Conservation (phyloP, 192 early-diverging fungal species). For the Coemansia sp. region DNA sequence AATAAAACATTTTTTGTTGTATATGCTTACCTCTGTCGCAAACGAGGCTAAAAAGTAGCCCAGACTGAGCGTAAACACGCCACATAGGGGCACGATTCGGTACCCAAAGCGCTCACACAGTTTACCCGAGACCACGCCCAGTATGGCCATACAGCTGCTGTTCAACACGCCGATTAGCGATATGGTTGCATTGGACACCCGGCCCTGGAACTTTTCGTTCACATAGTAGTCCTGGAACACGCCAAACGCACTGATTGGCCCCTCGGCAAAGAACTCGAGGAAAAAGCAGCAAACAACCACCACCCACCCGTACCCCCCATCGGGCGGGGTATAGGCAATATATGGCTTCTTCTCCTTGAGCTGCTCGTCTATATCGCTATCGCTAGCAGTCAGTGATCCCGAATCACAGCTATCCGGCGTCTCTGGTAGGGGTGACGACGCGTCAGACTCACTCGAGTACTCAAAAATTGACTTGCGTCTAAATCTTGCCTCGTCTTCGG, state of each 20-base stretch:
- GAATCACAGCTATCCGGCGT: slow-evolving; percentile 10
- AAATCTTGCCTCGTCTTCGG: not conserved
- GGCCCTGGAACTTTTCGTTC: slow-evolving; percentile 44
- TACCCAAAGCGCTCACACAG: slow-evolving; percentile 49
- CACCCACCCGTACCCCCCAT: slow-evolving; percentile 54
- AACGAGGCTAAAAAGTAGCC: slow-evolving; percentile 53
- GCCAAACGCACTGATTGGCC: slow-evolving; percentile 52
- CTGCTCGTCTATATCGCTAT: not conserved
- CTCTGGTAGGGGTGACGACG: too few relatives aligned
- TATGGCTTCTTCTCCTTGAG: slow-evolving; percentile 12
- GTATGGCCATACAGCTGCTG: slow-evolving; percentile 39
- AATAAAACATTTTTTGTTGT: not conserved
- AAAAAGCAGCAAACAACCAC: slow-evolving; percentile 50
- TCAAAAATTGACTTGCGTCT: slow-evolving; percentile 8
- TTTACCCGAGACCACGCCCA: slow-evolving; percentile 49
- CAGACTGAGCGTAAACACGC: slow-evolving; percentile 31
- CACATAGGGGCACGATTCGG: slow-evolving; percentile 34
- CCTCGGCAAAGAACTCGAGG: slow-evolving; percentile 49
- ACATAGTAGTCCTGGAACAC: slow-evolving; percentile 53
- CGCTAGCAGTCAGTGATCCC: slow-evolving; percentile 24
- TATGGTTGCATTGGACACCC: slow-evolving; percentile 43
- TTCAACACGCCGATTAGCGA: slow-evolving; percentile 47
- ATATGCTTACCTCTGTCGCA: slow-evolving; percentile 47
- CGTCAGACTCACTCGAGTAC: not conserved
- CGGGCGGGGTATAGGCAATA: slow-evolving; percentile 16